Conservation (phyloP, 179 eudicot genomes). For the Silene vulgaris region DNA sequence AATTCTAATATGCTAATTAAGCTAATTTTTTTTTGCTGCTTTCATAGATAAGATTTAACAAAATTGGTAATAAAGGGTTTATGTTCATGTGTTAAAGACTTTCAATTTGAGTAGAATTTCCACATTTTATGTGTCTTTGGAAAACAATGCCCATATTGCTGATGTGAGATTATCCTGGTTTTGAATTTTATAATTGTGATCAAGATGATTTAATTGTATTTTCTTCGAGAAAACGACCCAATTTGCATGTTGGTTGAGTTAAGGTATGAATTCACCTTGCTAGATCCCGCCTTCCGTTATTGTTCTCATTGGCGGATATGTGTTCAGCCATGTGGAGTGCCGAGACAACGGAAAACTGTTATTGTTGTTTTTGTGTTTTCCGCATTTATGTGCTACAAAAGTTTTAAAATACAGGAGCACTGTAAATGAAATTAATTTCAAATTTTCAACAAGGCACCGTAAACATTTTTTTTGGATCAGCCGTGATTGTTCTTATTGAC, state of each 20-base stretch:
- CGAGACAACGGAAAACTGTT: too few relatives aligned
- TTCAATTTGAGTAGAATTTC: neutral
- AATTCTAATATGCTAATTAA: slow-evolving; percentile 21
- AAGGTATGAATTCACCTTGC: neutral
- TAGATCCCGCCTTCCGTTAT: neutral
- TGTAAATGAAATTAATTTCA: too few relatives aligned
- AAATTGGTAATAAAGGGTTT: slow-evolving; percentile 6
- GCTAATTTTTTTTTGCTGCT: slow-evolving; percentile 13
- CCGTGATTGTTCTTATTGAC: neutral
- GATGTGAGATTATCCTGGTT: neutral
- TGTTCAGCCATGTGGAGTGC: neutral
- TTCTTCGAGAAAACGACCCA: neutral
- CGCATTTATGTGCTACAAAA: too few relatives aligned
- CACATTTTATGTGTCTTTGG: neutral
- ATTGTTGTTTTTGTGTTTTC: too few relatives aligned
- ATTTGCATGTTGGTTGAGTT: slow-evolving; percentile 5
- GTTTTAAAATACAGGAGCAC: too few relatives aligned
- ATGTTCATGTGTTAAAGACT: slow-evolving; percentile 1
- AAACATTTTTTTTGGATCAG: too few relatives aligned
- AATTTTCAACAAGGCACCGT: too few relatives aligned
- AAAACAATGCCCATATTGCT: neutral
- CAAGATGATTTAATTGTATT: neutral
- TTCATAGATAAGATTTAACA: neutral
- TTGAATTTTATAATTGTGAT: neutral
- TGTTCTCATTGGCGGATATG: neutral